Base-by-base conservation (phyloP, 257 asterid species). In the Plantago elongata region DNA sequence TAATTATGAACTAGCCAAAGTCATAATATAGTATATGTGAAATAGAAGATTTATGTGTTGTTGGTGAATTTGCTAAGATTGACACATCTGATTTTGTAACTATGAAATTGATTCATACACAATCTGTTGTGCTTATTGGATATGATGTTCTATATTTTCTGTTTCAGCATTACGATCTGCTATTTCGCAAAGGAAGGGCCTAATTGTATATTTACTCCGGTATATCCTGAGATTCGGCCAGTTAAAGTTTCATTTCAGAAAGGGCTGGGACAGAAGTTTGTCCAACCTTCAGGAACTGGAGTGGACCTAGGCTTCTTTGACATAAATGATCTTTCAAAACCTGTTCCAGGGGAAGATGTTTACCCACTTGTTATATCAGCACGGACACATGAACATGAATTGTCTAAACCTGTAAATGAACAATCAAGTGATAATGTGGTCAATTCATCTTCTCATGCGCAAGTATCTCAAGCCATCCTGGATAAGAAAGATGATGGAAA, bases 271-370 rank as follows among this genome's bases (percentile, higher is more conserved):
- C 98, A 91, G 81, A 83, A 85, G 68, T 88, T 91, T 61, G 69
- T 72, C 79, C 98, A 88, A 84, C 88, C 94, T 61, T 77, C 95
- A n/a, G 93, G 96, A 77, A 86, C 90, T 40, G 97, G 98, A 16
- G 78, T 88, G 43, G 96, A 86, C 78, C 75, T 91, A 3, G 98
- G 95, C 54, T 91, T 88, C 79, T 89, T 91, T 59, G 95, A 75
- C 76, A 64, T 68, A 14, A 81, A 86, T 79, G 97, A 88, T 72
- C 80, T 91, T 48, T 84, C 97, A 51, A 91, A 80, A 79, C 87
- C 95, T 44, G 64, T 42, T 46, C 76, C 79, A 2, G 86, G 86
- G 54, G 86, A 83, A 22, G 90, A 91, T 66, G 77, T 78, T 51
- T 91, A 84, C 71, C 98, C 98, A 15, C 95, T 91, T 61, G 90